Conservation (phyloP, 2,329 filamentous ascomycete genomes). For the Xylariaceae sp. region DNA sequence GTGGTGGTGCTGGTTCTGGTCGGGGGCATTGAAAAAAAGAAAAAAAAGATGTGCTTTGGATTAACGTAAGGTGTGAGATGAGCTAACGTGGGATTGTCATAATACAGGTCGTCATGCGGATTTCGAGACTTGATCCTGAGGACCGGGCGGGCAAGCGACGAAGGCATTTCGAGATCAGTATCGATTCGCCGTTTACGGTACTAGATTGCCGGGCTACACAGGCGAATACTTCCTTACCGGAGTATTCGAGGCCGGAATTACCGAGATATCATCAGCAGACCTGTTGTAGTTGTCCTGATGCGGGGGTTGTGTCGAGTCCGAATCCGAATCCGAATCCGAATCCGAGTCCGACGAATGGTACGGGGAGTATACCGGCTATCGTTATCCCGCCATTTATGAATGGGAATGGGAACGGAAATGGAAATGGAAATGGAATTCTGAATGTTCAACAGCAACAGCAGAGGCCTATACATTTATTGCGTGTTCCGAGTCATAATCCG, state of each 20-base stretch:
- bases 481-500: conserved; percentile 80
- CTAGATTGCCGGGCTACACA: conserved; percentile 91
- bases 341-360: conserved; percentile 62
- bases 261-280: conserved; percentile 45
- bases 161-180: conserved; percentile 91
- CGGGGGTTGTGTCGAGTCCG: conserved; percentile 33
- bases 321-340: conserved; percentile 35
- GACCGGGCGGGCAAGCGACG: conserved; percentile 67
- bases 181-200: conserved; percentile 90
- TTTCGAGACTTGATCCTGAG: conserved; percentile 74
- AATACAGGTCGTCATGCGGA: conserved; percentile 76
- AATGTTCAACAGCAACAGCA: conserved; percentile 13
- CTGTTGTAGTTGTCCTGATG: conserved; percentile 52
- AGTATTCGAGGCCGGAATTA: conserved; percentile 58
- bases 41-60: too few species aligned
- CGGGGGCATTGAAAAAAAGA: too few species aligned
- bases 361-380: conserved; percentile 37
- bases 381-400: too few species aligned
- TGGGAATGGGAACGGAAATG: too few species aligned
- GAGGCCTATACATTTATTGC: conserved; percentile 72
- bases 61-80: too few species aligned
- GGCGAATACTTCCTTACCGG: conserved; percentile 78
- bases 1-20: too few species aligned
- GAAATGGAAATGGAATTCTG: too few species aligned
- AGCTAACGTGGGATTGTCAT: conserved; percentile 6